phyloP scores from a whole-genome alignment of 441 rosid species.

The Gossypium schwendimanii region DNA sequence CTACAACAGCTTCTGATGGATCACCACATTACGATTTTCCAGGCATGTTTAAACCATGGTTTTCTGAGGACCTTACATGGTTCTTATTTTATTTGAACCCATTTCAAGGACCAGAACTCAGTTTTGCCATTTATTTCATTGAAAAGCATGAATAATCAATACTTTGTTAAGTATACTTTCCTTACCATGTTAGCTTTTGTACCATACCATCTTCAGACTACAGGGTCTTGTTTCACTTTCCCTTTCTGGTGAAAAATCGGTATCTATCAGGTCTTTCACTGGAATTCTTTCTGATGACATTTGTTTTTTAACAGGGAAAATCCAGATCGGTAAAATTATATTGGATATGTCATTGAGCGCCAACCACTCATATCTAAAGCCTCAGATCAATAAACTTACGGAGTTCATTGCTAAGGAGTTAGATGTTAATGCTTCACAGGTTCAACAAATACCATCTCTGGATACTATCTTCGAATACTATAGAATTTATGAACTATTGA shows the following conservation, averaged over 20 bases:
- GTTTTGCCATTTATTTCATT: neutral
- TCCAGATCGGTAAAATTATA: conserved; percentile 49
- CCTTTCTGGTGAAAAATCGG: neutral
- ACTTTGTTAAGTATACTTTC: neutral
- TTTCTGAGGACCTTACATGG: neutral
- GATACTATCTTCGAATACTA: neutral
- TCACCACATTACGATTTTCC: conserved; percentile 30
- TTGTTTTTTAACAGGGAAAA: conserved; percentile 29
- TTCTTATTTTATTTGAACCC: neutral
- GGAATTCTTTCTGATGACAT: conserved; percentile 6
- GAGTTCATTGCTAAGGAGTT: conserved; percentile 49
- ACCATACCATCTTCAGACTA: conserved; percentile 5
- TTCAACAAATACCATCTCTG: conserved; percentile 20
- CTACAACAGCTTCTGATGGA: conserved; percentile 32
- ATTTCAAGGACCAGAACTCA: neutral
- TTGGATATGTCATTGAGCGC: conserved; percentile 51
- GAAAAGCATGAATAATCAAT: neutral
- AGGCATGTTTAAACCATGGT: conserved; percentile 28
- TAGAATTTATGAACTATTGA: neutral
- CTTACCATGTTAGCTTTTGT: neutral
- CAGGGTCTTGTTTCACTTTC: neutral
- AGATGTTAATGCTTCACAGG: conserved; percentile 52
- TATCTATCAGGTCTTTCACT: neutral
- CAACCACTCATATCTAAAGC: conserved; percentile 49
- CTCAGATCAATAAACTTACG: conserved; percentile 39